Evolutionary conservation across 2,329 filamentous ascomycete species (phyloP), one percentile per base, ranked within the genome.

Genomic region (Sporothrix pallida): DNA sequence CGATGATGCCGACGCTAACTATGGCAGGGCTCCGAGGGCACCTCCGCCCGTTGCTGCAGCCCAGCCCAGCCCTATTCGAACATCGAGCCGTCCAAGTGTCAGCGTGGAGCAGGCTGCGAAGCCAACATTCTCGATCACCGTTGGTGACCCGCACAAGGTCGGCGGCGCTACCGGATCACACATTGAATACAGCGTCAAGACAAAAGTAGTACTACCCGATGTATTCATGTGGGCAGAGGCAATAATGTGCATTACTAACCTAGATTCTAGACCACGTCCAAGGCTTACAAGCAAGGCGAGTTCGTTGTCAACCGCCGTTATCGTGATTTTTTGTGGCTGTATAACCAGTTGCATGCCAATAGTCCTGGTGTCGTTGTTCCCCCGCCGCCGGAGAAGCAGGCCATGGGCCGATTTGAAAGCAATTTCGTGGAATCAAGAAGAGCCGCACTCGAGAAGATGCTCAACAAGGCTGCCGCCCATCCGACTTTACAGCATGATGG

Each of bases 81-180:
- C 82, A 81, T 87, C 83, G 79, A 88, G 80, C 77, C 90, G 85
- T 79, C 94, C 95, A 20, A 97, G 95, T 80, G 89, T 98, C 77
- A 97, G 92, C 81, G 86, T 98, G 73, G 95, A 98, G 82, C 93
- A 97, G 84, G 96, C 96, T 65, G 91, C 95, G 44, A 97, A 97
- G 83, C 96, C 96, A 5, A 92, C 86, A 58, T 99, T 98, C 82
- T 86, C 93, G 69, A 98, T 99, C 79, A 90, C 88, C 2, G 96
- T 99, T 26, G 96, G 96, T 74, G 96, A 99, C 83, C 96, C 96
- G 72, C 95, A 98, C 83, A 99, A 98, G 85, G 95, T 99, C 77
- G 96, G 96, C 74, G 96, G 98, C 83, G 83, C 98, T 81, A 98
- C 96, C 9, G 97, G 93, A 82, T 97, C 95, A 76, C 96, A 99